Conservation (phyloP, 2,329 filamentous ascomycete genomes). For the Colletotrichum karsti region DNA sequence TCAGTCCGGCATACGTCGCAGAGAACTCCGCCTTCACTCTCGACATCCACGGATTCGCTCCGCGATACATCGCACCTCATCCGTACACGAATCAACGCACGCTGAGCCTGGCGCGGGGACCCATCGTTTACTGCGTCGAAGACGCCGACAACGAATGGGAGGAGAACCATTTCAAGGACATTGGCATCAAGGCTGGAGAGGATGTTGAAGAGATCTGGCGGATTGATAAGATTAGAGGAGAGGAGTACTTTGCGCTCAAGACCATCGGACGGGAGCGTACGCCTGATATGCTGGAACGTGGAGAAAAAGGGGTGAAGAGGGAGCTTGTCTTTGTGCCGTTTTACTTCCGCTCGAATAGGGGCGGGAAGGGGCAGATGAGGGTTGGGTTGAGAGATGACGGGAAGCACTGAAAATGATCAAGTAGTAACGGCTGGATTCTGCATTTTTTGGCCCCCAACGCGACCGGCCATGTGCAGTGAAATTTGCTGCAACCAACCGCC, state of each 20-base stretch:
- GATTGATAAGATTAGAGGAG: conserved; percentile 32
- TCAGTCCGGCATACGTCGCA: conserved; percentile 49
- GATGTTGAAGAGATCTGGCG: conserved; percentile 30
- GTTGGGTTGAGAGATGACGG: conserved; percentile 46
- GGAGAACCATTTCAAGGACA: conserved; percentile 60
- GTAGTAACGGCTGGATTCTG: no score
- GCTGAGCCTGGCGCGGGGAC: conserved; percentile 62
- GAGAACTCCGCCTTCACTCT: conserved; percentile 53
- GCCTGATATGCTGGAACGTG: conserved; percentile 30
- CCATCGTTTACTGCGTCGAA: conserved; percentile 68
- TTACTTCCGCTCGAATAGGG: conserved; percentile 62
- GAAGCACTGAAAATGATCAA: neutral
- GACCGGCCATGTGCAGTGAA: no score
- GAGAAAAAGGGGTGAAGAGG: conserved; percentile 27
- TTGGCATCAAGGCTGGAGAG: conserved; percentile 37
- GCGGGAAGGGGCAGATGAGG: conserved; percentile 62
- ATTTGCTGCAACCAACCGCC: no score
- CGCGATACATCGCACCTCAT: conserved; percentile 60
- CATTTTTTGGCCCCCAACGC: no score
- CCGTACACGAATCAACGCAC: conserved; percentile 65
- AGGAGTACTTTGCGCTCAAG: conserved; percentile 38
- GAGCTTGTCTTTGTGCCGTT: conserved; percentile 62
- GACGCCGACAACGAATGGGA: conserved; percentile 66
- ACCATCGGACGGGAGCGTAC: conserved; percentile 29
- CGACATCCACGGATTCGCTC: conserved; percentile 51